phyloP scores from a whole-genome alignment of 2,329 filamentous ascomycete genomes.

The Clonostachys sp. region DNA sequence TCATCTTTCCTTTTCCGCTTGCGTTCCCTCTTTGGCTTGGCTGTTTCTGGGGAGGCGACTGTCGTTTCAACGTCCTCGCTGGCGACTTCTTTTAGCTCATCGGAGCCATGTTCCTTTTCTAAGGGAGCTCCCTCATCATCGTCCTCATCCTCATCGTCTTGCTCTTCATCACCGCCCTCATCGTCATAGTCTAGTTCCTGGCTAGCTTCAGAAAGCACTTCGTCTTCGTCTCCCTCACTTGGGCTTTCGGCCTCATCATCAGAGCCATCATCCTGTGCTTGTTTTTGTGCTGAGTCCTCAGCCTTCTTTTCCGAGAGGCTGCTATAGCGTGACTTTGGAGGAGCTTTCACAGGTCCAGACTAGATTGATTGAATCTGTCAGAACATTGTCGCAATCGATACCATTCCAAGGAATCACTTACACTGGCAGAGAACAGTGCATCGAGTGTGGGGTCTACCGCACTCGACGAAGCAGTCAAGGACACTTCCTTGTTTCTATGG shows the following conservation, averaged over 20 bases:
- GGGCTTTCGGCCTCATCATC: constrained; percentile 8
- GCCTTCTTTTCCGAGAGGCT: constrained; percentile 26
- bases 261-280: constrained; percentile 2
- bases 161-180: constrained; percentile 18
- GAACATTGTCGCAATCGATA: neutral
- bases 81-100: constrained; percentile 18
- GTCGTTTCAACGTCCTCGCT: constrained; percentile 29
- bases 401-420: constrained; percentile 35
- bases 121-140: constrained; percentile 11
- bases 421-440: constrained; percentile 68
- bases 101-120: constrained; percentile 18
- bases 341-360: constrained; percentile 46
- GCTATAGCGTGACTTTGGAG: constrained; percentile 38
- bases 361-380: constrained; percentile 15
- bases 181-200: constrained; percentile 13
- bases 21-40: constrained; percentile 36
- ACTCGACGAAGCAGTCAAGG: constrained; percentile 39
- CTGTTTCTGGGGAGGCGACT: constrained; percentile 20
- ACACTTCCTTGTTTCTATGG: constrained; percentile 23
- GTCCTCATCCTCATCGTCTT: constrained; percentile 23
- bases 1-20: constrained; percentile 66
- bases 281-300: constrained; percentile 11
- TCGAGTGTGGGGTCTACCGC: constrained; percentile 65
- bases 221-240: constrained; percentile 21
- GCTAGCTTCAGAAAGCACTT: constrained; percentile 17